Conservation (phyloP, 2,329 filamentous ascomycete species). For the Westerdykella aurantiaca region DNA sequence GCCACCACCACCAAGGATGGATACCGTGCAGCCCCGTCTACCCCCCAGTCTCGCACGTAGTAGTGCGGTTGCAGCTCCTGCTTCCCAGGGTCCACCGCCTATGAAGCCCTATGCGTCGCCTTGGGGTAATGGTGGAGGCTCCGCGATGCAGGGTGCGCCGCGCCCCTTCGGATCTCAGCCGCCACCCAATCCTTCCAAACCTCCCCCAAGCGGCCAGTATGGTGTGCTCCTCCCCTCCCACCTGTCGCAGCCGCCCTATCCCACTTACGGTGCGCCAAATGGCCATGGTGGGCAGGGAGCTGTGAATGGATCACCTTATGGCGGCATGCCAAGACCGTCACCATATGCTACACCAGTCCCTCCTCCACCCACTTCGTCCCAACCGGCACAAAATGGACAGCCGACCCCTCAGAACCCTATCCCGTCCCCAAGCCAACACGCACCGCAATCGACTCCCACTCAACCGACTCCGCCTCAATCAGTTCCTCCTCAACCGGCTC, state of each 20-base stretch:
- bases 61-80: conserved; percentile 17
- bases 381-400: not conserved
- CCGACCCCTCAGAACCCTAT: not conserved
- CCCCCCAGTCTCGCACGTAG: conserved; percentile 33
- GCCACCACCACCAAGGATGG: conserved; percentile 21
- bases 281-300: conserved; percentile 25
- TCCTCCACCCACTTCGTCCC: conserved; percentile 7
- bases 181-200: conserved; percentile 27
- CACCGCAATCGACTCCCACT: too few species aligned
- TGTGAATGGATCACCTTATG: conserved; percentile 27
- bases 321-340: conserved; percentile 9
- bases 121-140: conserved; percentile 28
- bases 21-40: conserved; percentile 25
- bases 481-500: conserved; percentile 5
- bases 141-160: conserved; percentile 20
- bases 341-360: conserved; percentile 22
- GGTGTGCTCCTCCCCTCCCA: conserved; percentile 29
- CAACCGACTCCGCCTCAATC: conserved; percentile 8
- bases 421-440: not conserved
- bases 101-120: conserved; percentile 34
- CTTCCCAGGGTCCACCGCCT: conserved; percentile 22
- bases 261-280: conserved; percentile 14
- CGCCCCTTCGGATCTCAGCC: conserved; percentile 3
- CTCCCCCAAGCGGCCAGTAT: conserved; percentile 28
- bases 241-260: conserved; percentile 18